Conservation (phyloP, 1,284 basidiomycete genomes). For the Pyrrhoderma lamaoense region DNA sequence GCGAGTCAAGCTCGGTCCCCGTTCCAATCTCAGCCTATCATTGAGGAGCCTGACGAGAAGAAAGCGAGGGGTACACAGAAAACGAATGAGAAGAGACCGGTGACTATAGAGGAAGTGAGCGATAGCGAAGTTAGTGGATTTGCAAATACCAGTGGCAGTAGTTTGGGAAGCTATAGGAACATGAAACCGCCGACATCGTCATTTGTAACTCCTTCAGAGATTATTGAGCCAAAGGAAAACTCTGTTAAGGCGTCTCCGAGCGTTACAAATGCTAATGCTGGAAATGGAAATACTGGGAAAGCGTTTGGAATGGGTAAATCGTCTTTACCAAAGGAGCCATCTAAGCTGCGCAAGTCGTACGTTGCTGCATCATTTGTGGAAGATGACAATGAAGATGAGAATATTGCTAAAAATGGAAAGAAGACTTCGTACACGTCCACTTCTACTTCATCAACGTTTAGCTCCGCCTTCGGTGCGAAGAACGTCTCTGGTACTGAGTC, state of each 20-base stretch:
- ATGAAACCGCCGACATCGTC: constrained; percentile 9
- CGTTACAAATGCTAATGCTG: too few species aligned
- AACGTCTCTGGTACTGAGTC: too few species aligned
- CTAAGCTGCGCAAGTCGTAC: constrained; percentile 62
- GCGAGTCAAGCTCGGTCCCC: too few species aligned
- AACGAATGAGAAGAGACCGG: constrained; percentile 16
- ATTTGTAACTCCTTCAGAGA: constrained; percentile 29
- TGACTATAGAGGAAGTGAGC: constrained; percentile 30
- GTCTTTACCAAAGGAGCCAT: constrained; percentile 59
- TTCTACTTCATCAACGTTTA: too few species aligned
- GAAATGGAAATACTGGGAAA: too few species aligned
- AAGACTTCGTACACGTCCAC: too few species aligned
- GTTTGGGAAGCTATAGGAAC: too few species aligned
- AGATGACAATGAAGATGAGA: constrained; percentile 27
- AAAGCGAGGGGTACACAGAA: neutral
- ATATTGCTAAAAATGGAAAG: neutral
- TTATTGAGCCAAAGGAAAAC: constrained; percentile 34
- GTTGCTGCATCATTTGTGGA: constrained; percentile 40
- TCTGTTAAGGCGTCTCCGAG: too few species aligned
- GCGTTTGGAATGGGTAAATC: constrained; percentile 35
- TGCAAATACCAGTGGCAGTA: too few species aligned
- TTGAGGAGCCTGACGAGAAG: constrained; percentile 30
- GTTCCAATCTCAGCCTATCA: neutral
- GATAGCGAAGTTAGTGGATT: constrained; percentile 24
- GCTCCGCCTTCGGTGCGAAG: too few species aligned